Conservation (phyloP, 2,329 filamentous ascomycete genomes). For the Penicillium fuscoglaucum region DNA sequence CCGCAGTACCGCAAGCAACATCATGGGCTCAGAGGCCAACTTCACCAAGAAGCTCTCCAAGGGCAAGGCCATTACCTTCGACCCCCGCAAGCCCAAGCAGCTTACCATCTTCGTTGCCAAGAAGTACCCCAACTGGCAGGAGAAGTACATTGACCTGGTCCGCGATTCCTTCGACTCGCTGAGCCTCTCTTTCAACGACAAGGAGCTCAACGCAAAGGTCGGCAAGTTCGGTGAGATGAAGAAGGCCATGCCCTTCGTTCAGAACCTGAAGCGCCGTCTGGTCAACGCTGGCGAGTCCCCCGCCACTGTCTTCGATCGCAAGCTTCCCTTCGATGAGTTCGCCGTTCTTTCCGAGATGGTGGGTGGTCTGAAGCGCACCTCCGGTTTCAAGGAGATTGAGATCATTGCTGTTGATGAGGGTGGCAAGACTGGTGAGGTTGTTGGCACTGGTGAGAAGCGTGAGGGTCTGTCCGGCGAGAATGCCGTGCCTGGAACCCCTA, state of each 20-base stretch:
- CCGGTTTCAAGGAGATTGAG: constrained; percentile 69
- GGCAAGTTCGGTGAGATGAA: constrained; percentile 81
- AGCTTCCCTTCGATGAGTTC: constrained; percentile 83
- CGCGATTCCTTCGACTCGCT: constrained; percentile 66
- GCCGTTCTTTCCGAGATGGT: constrained; percentile 75
- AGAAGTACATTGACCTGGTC: constrained; percentile 81
- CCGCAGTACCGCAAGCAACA: constrained; percentile 69
- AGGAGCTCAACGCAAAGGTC: constrained; percentile 74
- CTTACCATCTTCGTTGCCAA: constrained; percentile 81
- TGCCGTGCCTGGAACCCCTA: constrained; percentile 79
- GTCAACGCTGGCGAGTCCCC: constrained; percentile 65
- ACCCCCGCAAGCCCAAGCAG: constrained; percentile 89
- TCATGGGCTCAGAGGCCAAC: constrained; percentile 78
- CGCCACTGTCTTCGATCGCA: constrained; percentile 73
- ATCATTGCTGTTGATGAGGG: constrained; percentile 68
- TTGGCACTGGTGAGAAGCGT: constrained; percentile 54
- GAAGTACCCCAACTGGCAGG: constrained; percentile 86
- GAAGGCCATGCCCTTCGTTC: constrained; percentile 97
- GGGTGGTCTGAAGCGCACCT: constrained; percentile 72
- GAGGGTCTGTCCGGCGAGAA: constrained; percentile 65
- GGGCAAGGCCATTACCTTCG: constrained; percentile 81
- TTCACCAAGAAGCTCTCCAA: constrained; percentile 84
- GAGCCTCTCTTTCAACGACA: constrained; percentile 70
- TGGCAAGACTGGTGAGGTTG: constrained; percentile 49
- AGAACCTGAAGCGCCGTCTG: constrained; percentile 80